Evolutionary conservation across 2,329 filamentous ascomycete genomes (phyloP).

Genomic region (Colletotrichum sp.): DNA sequence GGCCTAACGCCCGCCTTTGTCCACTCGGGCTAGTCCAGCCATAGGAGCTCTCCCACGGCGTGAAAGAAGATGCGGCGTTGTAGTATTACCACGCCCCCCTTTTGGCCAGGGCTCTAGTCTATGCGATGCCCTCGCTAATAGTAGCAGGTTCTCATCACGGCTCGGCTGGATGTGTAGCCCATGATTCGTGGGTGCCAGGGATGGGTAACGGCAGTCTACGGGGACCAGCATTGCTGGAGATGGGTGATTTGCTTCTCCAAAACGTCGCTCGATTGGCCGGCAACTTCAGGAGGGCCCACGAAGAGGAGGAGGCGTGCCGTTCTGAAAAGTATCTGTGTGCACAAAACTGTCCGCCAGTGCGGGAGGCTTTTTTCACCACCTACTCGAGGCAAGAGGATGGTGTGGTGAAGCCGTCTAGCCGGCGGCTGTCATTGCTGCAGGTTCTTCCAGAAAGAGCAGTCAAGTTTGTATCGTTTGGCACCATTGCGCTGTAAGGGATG

Average conservation of each 20-base stretch:
- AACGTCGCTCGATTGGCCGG: not conserved
- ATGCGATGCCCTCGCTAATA: not conserved
- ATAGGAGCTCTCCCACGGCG: not conserved
- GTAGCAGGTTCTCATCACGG: not conserved
- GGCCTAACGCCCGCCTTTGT: constrained; percentile 11
- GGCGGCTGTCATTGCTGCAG: not conserved
- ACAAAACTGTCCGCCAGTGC: not conserved
- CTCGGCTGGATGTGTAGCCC: not conserved
- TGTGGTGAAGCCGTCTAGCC: not conserved
- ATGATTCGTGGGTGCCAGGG: constrained; percentile 16
- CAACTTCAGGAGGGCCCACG: not conserved
- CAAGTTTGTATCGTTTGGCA: not conserved
- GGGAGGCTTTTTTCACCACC: not conserved
- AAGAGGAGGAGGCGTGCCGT: not conserved
- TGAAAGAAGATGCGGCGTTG: not conserved
- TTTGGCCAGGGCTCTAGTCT: not conserved
- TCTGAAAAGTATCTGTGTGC: not conserved
- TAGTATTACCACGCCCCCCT: not conserved
- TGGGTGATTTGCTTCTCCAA: not conserved
- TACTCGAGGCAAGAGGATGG: not conserved
- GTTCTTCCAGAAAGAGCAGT: not conserved
- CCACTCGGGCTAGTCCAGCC: not conserved
- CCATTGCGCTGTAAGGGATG: not conserved
- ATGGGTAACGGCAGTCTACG: not conserved
- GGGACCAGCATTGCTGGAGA: constrained; percentile 2